Percentiles rank a stretch among this genome's conserved stretches.
Conservation (phyloP, 1,284 basidiomycete genomes). For the Spongiforma sp. region DNA sequence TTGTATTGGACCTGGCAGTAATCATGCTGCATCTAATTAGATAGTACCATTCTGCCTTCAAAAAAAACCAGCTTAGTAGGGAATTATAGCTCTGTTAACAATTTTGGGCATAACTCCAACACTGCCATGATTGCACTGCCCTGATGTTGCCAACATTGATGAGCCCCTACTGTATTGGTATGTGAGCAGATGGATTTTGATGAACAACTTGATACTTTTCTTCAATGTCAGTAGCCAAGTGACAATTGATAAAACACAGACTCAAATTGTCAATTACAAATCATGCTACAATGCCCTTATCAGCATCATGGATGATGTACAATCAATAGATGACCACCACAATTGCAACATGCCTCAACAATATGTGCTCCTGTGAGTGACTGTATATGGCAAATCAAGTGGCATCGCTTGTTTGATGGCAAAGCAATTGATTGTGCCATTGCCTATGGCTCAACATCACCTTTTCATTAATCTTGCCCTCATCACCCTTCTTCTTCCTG, state of each 20-base stretch:
- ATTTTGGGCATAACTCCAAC: too few species aligned
- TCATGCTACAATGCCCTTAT: slow-evolving; percentile 72
- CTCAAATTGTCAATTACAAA: slow-evolving; percentile 92
- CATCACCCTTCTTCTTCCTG: slow-evolving; percentile 65
- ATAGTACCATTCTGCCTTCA: too few species aligned
- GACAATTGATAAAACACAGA: slow-evolving; percentile 94
- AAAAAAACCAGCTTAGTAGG: too few species aligned
- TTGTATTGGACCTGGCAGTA: too few species aligned
- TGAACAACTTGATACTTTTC: too few species aligned
- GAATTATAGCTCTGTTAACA: too few species aligned
- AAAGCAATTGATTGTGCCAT: slow-evolving; percentile 85
- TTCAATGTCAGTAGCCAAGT: slow-evolving; percentile 96
- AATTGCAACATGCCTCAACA: slow-evolving; percentile 75
- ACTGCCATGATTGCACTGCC: too few species aligned
- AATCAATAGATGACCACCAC: slow-evolving; percentile 63
- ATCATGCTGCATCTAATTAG: too few species aligned
- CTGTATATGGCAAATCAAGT: slow-evolving; percentile 72
- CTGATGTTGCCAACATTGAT: too few species aligned
- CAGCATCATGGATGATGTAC: not conserved
- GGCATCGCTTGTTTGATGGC: slow-evolving; percentile 77
- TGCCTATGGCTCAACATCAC: slow-evolving; percentile 85
- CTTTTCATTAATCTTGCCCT: slow-evolving; percentile 74
- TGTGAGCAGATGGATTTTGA: too few species aligned
- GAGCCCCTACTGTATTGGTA: too few species aligned
- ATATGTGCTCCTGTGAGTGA: slow-evolving; percentile 69